These are phyloP conservation scores for Trichosporon sp. DNA, from an alignment of 1,284 basidiomycete species.

Conservation along the genomic window DNA sequence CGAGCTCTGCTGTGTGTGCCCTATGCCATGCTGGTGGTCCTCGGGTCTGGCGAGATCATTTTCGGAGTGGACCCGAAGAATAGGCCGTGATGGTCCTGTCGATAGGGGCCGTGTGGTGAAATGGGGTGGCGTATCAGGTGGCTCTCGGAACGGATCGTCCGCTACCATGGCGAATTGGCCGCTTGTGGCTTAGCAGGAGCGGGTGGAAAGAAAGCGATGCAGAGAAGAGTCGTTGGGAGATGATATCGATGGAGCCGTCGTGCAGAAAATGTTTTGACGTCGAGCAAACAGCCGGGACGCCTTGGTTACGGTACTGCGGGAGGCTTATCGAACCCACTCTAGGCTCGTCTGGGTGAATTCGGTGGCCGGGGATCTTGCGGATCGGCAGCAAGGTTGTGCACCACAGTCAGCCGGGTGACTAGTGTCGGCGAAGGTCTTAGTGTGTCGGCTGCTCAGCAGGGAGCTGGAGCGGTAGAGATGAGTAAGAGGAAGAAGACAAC, in stretches of 20 bases:
- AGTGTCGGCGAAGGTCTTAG: background rate
- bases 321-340: background rate
- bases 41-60: background rate
- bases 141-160: constrained; percentile 5
- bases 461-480: background rate
- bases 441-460: too few relatives aligned
- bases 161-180: constrained; percentile 5
- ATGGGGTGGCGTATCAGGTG: background rate
- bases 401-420: background rate
- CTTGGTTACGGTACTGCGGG: background rate
- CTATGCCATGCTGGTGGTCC: constrained; percentile 6
- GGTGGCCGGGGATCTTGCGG: background rate
- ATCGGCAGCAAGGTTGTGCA: background rate
- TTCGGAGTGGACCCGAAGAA: background rate
- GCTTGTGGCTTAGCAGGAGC: background rate
- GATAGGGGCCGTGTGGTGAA: background rate
- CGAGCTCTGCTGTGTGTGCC: background rate
- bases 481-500: background rate
- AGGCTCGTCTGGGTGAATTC: background rate
- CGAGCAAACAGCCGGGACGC: background rate
- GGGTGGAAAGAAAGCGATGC: background rate
- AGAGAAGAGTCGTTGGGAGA: background rate
- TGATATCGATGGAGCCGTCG: background rate
- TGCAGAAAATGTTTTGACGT: background rate
- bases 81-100: background rate